phyloP scores from a whole-genome alignment of 495 filamentous ascomycete species.

The Ramalina intermedia region DNA sequence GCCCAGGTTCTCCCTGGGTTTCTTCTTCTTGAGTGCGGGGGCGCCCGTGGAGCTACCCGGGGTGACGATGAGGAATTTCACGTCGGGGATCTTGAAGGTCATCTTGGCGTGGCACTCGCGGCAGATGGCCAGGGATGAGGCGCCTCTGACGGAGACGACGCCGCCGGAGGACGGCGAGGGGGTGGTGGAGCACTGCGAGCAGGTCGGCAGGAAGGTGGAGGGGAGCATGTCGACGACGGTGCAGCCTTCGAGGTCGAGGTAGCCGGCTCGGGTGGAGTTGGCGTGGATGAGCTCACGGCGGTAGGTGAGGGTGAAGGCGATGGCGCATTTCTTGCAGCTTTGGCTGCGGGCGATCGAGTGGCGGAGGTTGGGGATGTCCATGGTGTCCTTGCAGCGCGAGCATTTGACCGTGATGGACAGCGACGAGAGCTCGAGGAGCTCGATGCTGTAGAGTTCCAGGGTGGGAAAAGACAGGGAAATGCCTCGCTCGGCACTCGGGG shows the following conservation, averaged over 20 bases:
- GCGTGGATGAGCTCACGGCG: slow-evolving; percentile 64
- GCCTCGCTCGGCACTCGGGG: slow-evolving; percentile 39
- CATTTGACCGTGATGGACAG: slow-evolving; percentile 70
- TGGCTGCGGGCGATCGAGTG: slow-evolving; percentile 24
- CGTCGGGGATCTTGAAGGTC: slow-evolving; percentile 63
- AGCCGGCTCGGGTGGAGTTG: slow-evolving; percentile 63
- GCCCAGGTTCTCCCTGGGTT: slow-evolving; percentile 56
- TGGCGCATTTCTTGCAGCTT: slow-evolving; percentile 68
- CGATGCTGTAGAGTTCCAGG: slow-evolving; percentile 67
- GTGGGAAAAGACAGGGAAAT: slow-evolving; percentile 72
- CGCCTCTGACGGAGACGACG: slow-evolving; percentile 57
- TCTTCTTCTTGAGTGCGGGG: slow-evolving; percentile 32
- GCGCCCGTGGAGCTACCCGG: slow-evolving; percentile 24
- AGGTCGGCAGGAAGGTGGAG: slow-evolving; percentile 73
- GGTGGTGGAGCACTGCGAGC: slow-evolving; percentile 60
- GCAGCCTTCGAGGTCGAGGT: slow-evolving; percentile 70
- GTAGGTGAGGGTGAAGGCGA: slow-evolving; percentile 52
- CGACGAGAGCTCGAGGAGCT: slow-evolving; percentile 56
- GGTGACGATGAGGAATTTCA: slow-evolving; percentile 65
- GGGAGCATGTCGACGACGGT: slow-evolving; percentile 67
- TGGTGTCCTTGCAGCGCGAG: slow-evolving; percentile 64
- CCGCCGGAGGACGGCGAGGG: slow-evolving; percentile 33
- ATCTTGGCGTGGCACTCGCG: slow-evolving; percentile 72
- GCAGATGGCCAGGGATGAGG: slow-evolving; percentile 64
- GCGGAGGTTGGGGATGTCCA: slow-evolving; percentile 56